A percentile compares a stretch with the other conserved stretches of the same genome.
These are phyloP conservation scores for Dryas integrifolia DNA, from an alignment of 331 rosid species.

Conservation along the genomic window DNA sequence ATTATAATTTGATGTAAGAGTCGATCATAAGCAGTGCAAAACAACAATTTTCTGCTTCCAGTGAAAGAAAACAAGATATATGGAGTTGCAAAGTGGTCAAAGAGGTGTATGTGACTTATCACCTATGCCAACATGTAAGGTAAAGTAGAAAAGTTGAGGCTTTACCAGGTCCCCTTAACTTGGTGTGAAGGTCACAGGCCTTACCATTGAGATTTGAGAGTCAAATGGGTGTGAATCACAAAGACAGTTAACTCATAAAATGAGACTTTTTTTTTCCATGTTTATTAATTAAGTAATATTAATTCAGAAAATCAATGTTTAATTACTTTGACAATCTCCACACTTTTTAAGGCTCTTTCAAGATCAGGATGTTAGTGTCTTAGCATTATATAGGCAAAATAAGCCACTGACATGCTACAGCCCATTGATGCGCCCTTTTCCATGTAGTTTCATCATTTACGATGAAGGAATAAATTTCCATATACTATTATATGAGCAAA, in stretches of 20 bases:
- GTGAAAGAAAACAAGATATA: background rate
- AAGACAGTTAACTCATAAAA: background rate
- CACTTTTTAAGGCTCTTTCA: background rate
- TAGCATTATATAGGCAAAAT: background rate
- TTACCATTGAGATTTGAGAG: no score
- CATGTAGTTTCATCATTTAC: background rate
- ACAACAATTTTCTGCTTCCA: background rate
- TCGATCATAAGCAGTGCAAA: background rate
- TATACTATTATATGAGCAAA: background rate
- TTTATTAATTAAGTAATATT: background rate
- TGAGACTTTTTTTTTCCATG: background rate
- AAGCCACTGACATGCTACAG: background rate
- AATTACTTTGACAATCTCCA: background rate
- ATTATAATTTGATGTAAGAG: constrained; percentile 2
- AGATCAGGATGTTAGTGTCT: background rate
- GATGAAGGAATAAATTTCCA: no score
- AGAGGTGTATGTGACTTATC: background rate
- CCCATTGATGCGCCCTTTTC: background rate
- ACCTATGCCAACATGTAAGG: background rate
- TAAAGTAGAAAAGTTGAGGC: background rate
- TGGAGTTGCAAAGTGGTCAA: background rate
- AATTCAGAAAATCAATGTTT: background rate
- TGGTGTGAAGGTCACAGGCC: no score
- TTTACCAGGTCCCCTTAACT: background rate
- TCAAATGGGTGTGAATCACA: no score